These are phyloP conservation scores for Neonectria coccinea DNA, from an alignment of 2,329 filamentous ascomycete genomes.

Conservation along the genomic window DNA sequence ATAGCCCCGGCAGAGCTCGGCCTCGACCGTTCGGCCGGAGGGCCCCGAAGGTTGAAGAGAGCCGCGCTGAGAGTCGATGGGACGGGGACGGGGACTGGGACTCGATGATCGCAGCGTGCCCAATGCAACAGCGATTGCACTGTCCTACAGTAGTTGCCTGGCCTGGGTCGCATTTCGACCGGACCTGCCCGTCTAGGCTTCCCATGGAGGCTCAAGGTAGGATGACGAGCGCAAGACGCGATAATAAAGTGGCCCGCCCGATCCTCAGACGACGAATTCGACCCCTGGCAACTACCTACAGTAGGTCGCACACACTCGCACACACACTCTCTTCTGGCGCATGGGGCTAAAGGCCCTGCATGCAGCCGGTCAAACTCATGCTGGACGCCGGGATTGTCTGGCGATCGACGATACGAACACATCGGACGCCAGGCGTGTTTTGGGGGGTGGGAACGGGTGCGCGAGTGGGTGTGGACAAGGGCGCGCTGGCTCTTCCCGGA, in stretches of 20 bases:
- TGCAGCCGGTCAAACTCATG: slow-evolving; percentile 44
- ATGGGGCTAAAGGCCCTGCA: slow-evolving; percentile 19
- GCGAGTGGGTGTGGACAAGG: background rate
- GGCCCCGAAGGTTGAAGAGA: slow-evolving; percentile 12
- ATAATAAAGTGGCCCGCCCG: slow-evolving; percentile 5
- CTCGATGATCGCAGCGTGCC: slow-evolving; percentile 19
- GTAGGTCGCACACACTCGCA: background rate
- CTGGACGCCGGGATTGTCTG: slow-evolving; percentile 27
- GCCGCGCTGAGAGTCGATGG: slow-evolving; percentile 16
- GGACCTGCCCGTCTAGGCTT: slow-evolving; percentile 7
- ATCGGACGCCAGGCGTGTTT: background rate
- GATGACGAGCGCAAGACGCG: slow-evolving; percentile 5
- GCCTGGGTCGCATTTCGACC: background rate
- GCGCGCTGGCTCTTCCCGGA: slow-evolving; percentile 12
- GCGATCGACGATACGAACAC: slow-evolving; percentile 40
- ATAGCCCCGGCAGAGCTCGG: slow-evolving; percentile 34
- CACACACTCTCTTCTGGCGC: background rate
- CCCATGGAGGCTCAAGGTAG: background rate
- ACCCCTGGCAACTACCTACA: background rate
- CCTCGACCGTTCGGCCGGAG: slow-evolving; percentile 32
- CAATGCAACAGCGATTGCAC: slow-evolving; percentile 13
- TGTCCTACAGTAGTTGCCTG: background rate
- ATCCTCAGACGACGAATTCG: background rate
- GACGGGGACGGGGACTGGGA: background rate
- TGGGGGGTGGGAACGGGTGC: background rate